Percentiles rank a stretch among this genome's conserved stretches.
Evolutionary conservation across 2,329 filamentous ascomycete genomes (phyloP).

Genomic region (Aspergillus sp.): DNA sequence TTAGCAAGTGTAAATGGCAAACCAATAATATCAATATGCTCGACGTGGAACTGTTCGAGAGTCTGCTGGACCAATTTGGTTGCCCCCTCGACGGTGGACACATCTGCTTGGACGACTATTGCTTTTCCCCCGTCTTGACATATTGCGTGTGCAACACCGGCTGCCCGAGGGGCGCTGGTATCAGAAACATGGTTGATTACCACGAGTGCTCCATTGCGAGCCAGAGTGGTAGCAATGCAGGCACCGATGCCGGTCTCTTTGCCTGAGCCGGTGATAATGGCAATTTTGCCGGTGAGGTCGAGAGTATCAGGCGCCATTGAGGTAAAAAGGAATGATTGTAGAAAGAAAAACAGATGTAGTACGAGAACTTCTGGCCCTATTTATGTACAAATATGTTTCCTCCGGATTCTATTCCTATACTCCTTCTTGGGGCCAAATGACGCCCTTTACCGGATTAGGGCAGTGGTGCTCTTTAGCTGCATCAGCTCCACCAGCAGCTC

Average conservation of each 20-base stretch:
- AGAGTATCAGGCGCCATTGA: too few relatives aligned
- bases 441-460: too few relatives aligned
- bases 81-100: conserved; percentile 11
- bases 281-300: conserved; percentile 25
- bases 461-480: too few relatives aligned
- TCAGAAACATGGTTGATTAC: conserved; percentile 60
- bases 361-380: too few relatives aligned
- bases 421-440: too few relatives aligned
- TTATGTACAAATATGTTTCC: too few relatives aligned
- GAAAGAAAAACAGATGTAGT: too few relatives aligned
- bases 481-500: too few relatives aligned
- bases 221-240: conserved; percentile 66
- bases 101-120: conserved; percentile 10
- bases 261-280: conserved; percentile 42
- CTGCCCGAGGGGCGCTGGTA: conserved; percentile 5
- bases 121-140: conserved; percentile 10
- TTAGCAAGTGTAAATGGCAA: not conserved
- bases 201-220: conserved; percentile 64
- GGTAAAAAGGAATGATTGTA: too few relatives aligned
- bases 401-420: too few relatives aligned
- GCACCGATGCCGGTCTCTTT: conserved; percentile 61
- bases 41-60: not conserved
- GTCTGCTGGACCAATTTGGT: not conserved
- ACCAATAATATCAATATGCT: not conserved
- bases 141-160: conserved; percentile 9